Evolutionary conservation across 2,329 filamentous ascomycete genomes (phyloP), one percentile per base, ranked within the genome.

Genomic region (Fusarium sp.): DNA sequence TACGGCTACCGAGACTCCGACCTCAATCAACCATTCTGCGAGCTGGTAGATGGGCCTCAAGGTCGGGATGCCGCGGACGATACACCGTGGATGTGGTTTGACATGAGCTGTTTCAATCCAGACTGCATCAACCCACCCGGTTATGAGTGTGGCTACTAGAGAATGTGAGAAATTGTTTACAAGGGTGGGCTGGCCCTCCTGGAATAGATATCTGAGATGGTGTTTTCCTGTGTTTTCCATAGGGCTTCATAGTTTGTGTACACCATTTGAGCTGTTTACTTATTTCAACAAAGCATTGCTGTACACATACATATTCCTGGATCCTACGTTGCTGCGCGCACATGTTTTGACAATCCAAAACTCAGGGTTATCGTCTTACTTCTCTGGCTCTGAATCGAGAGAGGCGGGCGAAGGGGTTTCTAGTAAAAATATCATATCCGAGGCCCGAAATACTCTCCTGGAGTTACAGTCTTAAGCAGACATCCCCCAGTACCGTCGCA

Each of bases 391-490:
- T 29, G 9, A 29, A 10, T 10, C 27, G 11, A 29, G 27, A 29
- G 27, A 10, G 27, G 27, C 11, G 9, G 13, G 4, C 9, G 13
- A 29, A 29, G 27, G 9, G 27, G 19, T 27, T 29, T 10, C 27
- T 29, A 69, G 31, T 58, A 44, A 9, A 66, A 65, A 1, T 65
- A 48, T 9, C 68, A 68, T n/a, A 58, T 42, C 2, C 61, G 52
- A 49, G 72, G 73, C 4, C 72, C 73, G 41, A 76, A 76, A 47
- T 72, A 71, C 47, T 75, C 72, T 32, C 71, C 72, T 9, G 67
- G 48, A 6, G 54, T 27, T 11, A 74, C 47, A 2, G 53, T 66
- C 36, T 65, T 57, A 3, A 69, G 53, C 29, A 64, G 57, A 50
- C 72, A 73, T 1, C 53, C 31, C 4, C 46, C 46, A 2, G 43